These are phyloP conservation scores for Carex kokanica DNA, from an alignment of 176 grass and related monocot species.

Conservation along the genomic window DNA sequence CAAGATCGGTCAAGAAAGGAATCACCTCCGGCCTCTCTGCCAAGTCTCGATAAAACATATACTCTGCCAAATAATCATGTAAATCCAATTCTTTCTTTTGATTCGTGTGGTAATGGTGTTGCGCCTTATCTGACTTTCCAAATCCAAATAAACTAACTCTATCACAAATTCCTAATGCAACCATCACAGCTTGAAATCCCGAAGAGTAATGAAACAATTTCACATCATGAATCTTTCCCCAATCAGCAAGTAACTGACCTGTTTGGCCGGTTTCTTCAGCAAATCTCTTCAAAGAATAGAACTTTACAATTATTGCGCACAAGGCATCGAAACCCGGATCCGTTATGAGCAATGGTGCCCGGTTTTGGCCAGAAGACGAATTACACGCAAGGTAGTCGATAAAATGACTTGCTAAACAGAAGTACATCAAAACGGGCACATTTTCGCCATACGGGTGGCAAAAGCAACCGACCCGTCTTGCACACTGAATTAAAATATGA, in stretches of 20 bases:
- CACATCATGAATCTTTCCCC: slow-evolving; percentile 45
- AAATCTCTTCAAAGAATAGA: slow-evolving; percentile 82
- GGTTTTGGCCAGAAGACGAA: slow-evolving; percentile 30
- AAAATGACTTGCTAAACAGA: slow-evolving; percentile 90
- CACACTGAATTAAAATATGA: slow-evolving; percentile 34
- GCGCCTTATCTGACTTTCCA: slow-evolving; percentile 62
- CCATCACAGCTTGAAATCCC: slow-evolving; percentile 95
- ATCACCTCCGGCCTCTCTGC: slow-evolving; percentile 56
- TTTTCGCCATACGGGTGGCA: slow-evolving; percentile 83
- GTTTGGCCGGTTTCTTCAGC: slow-evolving; percentile 39
- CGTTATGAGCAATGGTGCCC: slow-evolving; percentile 56
- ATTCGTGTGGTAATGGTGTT: slow-evolving; percentile 97
- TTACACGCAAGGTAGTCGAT: slow-evolving; percentile 79
- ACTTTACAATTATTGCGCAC: slow-evolving; percentile 81
- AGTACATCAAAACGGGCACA: slow-evolving; percentile 85
- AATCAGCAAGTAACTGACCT: slow-evolving; percentile 32
- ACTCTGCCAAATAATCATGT: slow-evolving; percentile 92
- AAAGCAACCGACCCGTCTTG: slow-evolving; percentile 60
- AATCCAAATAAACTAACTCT: slow-evolving; percentile 82
- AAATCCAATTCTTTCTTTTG: slow-evolving; percentile 89
- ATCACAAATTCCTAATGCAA: slow-evolving; percentile 78
- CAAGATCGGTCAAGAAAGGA: slow-evolving; percentile 70
- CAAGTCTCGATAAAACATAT: slow-evolving; percentile 73
- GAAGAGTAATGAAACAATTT: slow-evolving; percentile 94
- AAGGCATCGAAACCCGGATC: slow-evolving; percentile 74